Percentiles rank a stretch among this genome's conserved stretches.
phyloP scores from a whole-genome alignment of 495 filamentous ascomycete genomes.

The Aspergillus saccharolyticus region DNA sequence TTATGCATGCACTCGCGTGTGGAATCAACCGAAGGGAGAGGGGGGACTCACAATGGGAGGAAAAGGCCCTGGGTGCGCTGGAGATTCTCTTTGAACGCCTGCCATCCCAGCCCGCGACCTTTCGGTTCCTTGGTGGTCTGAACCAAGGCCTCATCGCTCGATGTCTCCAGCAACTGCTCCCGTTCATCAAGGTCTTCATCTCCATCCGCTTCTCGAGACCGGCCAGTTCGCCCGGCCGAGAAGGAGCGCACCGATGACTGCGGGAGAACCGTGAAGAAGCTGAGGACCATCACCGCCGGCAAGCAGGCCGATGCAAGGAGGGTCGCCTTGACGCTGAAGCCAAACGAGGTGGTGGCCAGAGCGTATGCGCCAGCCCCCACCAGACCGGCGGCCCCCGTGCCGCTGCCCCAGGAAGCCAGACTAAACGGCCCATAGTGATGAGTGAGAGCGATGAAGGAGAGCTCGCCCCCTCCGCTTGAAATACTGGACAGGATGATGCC shows the following conservation, averaged over 20 bases:
- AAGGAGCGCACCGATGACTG: slow-evolving; percentile 46
- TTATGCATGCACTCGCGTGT: not conserved
- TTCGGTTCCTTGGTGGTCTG: no score
- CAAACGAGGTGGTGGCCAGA: slow-evolving; percentile 71
- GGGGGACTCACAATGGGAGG: slow-evolving; percentile 57
- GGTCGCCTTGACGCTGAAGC: slow-evolving; percentile 62
- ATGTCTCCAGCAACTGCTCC: slow-evolving; percentile 37
- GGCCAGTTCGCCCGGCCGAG: slow-evolving; percentile 16
- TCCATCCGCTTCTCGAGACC: slow-evolving; percentile 35
- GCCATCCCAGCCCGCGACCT: slow-evolving; percentile 18
- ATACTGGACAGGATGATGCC: slow-evolving; percentile 84
- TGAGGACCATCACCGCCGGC: slow-evolving; percentile 74
- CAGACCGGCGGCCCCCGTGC: slow-evolving; percentile 86
- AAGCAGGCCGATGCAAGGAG: slow-evolving; percentile 72
- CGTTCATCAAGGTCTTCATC: slow-evolving; percentile 36
- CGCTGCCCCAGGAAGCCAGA: slow-evolving; percentile 87
- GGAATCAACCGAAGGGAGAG: not conserved
- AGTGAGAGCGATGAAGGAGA: slow-evolving; percentile 84
- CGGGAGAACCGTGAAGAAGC: slow-evolving; percentile 79
- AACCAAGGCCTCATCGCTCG: slow-evolving; percentile 15
- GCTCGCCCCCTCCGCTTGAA: slow-evolving; percentile 77
- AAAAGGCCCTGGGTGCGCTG: slow-evolving; percentile 51
- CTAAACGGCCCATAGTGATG: slow-evolving; percentile 92
- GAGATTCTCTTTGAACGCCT: slow-evolving; percentile 45
- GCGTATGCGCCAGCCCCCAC: slow-evolving; percentile 85